Evolutionary conservation across 495 filamentous ascomycete species (phyloP).

Genomic region (Polyplosphaeria fusca): DNA sequence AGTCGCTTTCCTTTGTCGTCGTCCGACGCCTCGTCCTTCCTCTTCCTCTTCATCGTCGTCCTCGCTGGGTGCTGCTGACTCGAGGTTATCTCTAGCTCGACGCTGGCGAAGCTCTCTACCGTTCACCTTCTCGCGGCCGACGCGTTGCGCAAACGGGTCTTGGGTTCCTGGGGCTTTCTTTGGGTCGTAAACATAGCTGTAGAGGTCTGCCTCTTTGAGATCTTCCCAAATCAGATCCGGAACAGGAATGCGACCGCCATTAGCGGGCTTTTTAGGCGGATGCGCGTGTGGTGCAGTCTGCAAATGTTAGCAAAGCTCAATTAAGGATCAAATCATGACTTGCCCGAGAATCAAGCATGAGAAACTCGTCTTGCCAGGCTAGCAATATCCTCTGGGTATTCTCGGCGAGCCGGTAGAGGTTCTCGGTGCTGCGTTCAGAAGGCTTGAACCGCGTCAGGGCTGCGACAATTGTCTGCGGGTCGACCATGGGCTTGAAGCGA

Average conservation of each 20-base stretch:
- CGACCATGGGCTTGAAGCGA: slow-evolving; percentile 35
- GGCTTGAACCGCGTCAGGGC: slow-evolving; percentile 38
- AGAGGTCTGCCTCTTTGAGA: slow-evolving; percentile 45
- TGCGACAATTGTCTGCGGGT: slow-evolving; percentile 30
- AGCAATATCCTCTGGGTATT: slow-evolving; percentile 54
- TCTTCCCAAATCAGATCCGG: slow-evolving; percentile 37
- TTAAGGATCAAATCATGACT: neutral
- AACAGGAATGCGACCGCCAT: slow-evolving; percentile 39
- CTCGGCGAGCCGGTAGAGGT: slow-evolving; percentile 53
- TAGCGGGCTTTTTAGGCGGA: slow-evolving; percentile 42
- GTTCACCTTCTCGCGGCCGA: slow-evolving; percentile 27
- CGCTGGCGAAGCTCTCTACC: slow-evolving; percentile 43
- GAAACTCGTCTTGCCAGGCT: slow-evolving; percentile 63
- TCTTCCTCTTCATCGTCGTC: slow-evolving; percentile 29
- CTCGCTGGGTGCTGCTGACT: slow-evolving; percentile 34
- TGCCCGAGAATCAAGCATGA: slow-evolving; percentile 52
- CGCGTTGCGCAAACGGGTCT: slow-evolving; percentile 40
- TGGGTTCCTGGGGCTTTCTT: slow-evolving; percentile 38
- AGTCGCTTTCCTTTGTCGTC: slow-evolving; percentile 26
- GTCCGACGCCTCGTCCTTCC: slow-evolving; percentile 18
- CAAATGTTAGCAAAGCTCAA: slow-evolving; percentile 3
- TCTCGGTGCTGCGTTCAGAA: slow-evolving; percentile 41
- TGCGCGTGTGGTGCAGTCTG: slow-evolving; percentile 41
- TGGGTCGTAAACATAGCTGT: slow-evolving; percentile 41
- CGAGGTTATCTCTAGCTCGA: slow-evolving; percentile 31